Evolutionary conservation across 768 basidiomycete species (phyloP).

Genomic region (Mycena kentingensis): DNA sequence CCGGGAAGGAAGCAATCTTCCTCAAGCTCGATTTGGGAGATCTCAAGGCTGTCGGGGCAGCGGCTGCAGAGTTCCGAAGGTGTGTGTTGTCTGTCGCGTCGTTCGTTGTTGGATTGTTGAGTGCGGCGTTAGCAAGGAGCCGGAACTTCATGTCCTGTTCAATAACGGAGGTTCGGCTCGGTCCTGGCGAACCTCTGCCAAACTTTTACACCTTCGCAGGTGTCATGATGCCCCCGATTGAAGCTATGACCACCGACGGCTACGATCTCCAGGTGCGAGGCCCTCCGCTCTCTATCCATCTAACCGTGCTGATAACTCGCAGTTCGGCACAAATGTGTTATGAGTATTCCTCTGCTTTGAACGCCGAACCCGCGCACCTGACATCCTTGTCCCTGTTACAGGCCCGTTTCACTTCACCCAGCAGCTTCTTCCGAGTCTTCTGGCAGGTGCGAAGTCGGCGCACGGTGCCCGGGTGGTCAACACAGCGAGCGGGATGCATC

Average conservation of each 20-base stretch:
- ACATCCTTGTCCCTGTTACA: slow-evolving; percentile 1
- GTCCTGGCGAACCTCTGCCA: background rate
- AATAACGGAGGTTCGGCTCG: slow-evolving; percentile 31
- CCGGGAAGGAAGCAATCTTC: slow-evolving; percentile 39
- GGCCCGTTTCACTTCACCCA: slow-evolving; percentile 32
- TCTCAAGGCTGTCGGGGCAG: slow-evolving; percentile 35
- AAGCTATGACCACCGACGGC: slow-evolving; percentile 28
- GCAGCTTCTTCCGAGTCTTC: slow-evolving; percentile 31
- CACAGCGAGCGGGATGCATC: slow-evolving; percentile 25
- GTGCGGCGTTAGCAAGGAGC: slow-evolving; percentile 25
- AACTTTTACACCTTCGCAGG: slow-evolving; percentile 17
- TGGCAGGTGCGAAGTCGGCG: slow-evolving; percentile 23
- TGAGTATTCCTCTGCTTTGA: slow-evolving; percentile 3
- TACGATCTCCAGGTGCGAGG: slow-evolving; percentile 14
- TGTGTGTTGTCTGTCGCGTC: slow-evolving; percentile 1
- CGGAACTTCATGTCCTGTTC: slow-evolving; percentile 30
- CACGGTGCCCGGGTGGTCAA: slow-evolving; percentile 34
- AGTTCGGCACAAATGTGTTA: slow-evolving; percentile 27
- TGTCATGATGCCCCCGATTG: slow-evolving; percentile 34
- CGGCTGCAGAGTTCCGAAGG: slow-evolving; percentile 38
- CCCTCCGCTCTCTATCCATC: background rate
- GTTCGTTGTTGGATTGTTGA: background rate
- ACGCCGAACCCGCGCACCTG: background rate
- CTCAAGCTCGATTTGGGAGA: slow-evolving; percentile 42
- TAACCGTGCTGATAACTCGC: slow-evolving; percentile 22